A percentile compares a stretch with the other conserved stretches of the same genome.
Conservation (phyloP, 2,329 filamentous ascomycete genomes). For the Calonectria hongkongensis region DNA sequence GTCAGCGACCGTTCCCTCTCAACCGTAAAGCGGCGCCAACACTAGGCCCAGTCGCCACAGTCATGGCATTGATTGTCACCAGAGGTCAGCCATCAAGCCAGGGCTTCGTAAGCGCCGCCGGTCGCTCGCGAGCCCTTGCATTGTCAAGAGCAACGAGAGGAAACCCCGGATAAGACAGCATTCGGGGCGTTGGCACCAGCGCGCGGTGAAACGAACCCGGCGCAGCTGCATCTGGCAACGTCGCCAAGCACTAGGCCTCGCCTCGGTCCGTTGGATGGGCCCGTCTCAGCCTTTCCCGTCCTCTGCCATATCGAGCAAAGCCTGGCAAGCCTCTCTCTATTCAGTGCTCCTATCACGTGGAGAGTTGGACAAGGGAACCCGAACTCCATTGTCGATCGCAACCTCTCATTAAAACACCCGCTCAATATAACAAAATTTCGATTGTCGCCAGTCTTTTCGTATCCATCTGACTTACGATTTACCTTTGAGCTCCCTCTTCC, state of each 20-base stretch:
- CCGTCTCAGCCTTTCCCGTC: slow-evolving; percentile 34
- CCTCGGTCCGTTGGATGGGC: slow-evolving; percentile 35
- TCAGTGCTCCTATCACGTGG: neutral
- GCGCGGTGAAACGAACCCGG: slow-evolving; percentile 35
- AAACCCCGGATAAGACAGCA: slow-evolving; percentile 17
- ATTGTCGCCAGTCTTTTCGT: neutral
- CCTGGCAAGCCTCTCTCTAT: neutral
- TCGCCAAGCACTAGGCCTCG: slow-evolving; percentile 31
- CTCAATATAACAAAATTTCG: neutral
- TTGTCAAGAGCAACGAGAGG: slow-evolving; percentile 41
- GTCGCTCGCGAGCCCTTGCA: slow-evolving; percentile 33
- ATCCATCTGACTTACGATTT: neutral
- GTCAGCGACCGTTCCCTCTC: slow-evolving; percentile 19
- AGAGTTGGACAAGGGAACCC: slow-evolving; percentile 1
- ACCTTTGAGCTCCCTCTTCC: neutral
- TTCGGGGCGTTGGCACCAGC: slow-evolving; percentile 1
- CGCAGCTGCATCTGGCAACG: slow-evolving; percentile 26
- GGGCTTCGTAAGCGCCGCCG: slow-evolving; percentile 34
- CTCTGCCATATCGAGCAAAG: slow-evolving; percentile 17
- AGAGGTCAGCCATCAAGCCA: slow-evolving; percentile 24
- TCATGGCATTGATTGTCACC: slow-evolving; percentile 18
- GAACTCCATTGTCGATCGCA: slow-evolving; percentile 10
- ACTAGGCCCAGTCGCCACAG: slow-evolving; percentile 1
- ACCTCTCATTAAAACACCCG: slow-evolving; percentile 12
- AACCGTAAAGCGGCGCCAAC: slow-evolving; percentile 23